A percentile compares a stretch with the other conserved stretches of the same genome.
phyloP scores from a whole-genome alignment of 116 monocot species.

The Zostera marina region DNA sequence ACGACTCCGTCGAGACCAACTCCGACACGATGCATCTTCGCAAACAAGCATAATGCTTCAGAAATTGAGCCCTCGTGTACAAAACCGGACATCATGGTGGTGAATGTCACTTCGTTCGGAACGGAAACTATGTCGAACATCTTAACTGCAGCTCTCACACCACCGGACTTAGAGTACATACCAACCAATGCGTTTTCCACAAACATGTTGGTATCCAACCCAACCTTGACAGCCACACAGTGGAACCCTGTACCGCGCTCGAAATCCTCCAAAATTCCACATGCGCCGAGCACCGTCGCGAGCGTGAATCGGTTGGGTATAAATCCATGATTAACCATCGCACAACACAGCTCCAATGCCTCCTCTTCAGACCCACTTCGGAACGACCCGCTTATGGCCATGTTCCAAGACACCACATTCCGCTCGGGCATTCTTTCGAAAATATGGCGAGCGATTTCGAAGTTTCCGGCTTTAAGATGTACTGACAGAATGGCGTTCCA shows the following conservation, averaged over 20 bases:
- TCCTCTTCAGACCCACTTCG: conserved; percentile 17
- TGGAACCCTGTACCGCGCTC: conserved; percentile 43
- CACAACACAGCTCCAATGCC: conserved; percentile 32
- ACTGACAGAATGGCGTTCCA: conserved; percentile 59
- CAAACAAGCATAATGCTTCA: conserved; percentile 56
- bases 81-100: conserved; percentile 72
- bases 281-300: conserved; percentile 61
- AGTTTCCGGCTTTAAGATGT: conserved; percentile 18
- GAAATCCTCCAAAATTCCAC: conserved; percentile 24
- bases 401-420: conserved; percentile 82
- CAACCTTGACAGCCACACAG: conserved; percentile 43
- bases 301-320: conserved; percentile 60
- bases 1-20: conserved; percentile 44
- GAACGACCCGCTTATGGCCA: conserved; percentile 31
- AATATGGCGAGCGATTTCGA: conserved; percentile 30
- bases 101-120: conserved; percentile 80
- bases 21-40: conserved; percentile 40
- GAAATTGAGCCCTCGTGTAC: conserved; percentile 26
- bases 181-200: conserved; percentile 70
- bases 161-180: conserved; percentile 58
- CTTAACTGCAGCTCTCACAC: conserved; percentile 25
- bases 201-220: conserved; percentile 33
- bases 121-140: conserved; percentile 39
- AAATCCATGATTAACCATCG: conserved; percentile 42
- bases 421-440: conserved; percentile 59